Evolutionary conservation across 306 rosid genomes (phyloP).

Genomic region (Malus sieversii): DNA sequence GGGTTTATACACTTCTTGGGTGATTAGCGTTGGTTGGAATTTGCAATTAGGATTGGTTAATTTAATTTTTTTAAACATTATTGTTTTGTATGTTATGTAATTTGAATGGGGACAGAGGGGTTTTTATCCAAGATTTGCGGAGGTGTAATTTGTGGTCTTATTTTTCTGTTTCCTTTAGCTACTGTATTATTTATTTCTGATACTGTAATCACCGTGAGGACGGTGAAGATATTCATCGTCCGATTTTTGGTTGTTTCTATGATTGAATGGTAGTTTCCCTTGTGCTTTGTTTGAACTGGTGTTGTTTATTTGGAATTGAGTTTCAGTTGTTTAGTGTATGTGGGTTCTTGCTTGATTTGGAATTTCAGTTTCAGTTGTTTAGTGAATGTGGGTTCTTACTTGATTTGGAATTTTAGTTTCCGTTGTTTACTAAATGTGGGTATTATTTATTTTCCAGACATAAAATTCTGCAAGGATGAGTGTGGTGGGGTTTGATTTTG

Average conservation of each 20-base stretch:
- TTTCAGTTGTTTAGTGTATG: not conserved
- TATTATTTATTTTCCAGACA: conserved; percentile 7
- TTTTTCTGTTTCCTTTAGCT: not conserved
- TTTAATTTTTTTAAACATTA: not conserved
- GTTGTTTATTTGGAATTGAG: not conserved
- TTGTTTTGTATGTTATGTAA: not conserved
- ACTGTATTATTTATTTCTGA: not conserved
- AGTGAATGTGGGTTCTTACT: not conserved
- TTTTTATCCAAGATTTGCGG: not conserved
- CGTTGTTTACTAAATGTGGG: not conserved
- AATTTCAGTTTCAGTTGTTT: not conserved
- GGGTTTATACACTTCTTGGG: not conserved
- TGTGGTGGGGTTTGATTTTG: conserved; percentile 94
- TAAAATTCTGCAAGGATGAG: conserved; percentile 52
- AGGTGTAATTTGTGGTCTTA: not conserved
- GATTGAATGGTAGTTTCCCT: not conserved
- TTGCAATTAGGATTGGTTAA: not conserved
- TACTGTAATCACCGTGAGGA: not conserved
- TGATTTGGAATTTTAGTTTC: not conserved
- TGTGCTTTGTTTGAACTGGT: not conserved
- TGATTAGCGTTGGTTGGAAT: not conserved
- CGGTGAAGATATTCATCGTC: not conserved
- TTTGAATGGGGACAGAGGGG: not conserved
- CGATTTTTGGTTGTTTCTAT: not conserved
- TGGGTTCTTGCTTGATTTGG: not conserved